phyloP scores from a whole-genome alignment of 305 asterid genomes.

The Fraxinus platypoda region DNA sequence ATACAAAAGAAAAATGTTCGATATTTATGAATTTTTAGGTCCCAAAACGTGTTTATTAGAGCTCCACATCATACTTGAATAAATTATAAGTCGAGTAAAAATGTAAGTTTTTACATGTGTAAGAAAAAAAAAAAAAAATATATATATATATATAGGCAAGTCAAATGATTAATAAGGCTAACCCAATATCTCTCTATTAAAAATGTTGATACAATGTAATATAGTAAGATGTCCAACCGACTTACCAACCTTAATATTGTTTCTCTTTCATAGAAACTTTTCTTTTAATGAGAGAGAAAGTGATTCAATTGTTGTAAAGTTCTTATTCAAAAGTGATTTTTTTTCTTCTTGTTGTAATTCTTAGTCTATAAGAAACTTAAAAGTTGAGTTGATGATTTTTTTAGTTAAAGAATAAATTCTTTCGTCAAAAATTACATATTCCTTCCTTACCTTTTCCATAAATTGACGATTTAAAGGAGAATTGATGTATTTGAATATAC shows the following conservation, averaged over 20 bases:
- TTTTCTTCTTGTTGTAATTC: neutral
- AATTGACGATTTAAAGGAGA: neutral
- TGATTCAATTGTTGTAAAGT: neutral
- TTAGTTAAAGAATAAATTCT: neutral
- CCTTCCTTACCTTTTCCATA: neutral
- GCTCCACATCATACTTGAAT: too few relatives aligned
- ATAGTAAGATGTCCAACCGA: neutral
- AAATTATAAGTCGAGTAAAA: too few relatives aligned
- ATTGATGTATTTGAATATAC: neutral
- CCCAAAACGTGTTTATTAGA: too few relatives aligned
- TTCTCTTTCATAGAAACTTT: neutral
- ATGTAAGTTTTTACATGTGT: too few relatives aligned
- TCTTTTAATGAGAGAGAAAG: neutral
- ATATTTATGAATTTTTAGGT: too few relatives aligned
- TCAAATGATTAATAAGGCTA: neutral
- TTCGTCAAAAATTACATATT: neutral
- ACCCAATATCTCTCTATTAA: neutral
- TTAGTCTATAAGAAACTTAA: constrained; percentile 6
- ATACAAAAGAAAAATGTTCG: neutral
- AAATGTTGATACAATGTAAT: neutral
- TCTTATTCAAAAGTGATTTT: neutral
- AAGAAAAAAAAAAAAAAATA: too few relatives aligned
- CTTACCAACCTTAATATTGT: neutral
- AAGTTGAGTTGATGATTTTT: neutral
- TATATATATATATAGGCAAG: too few relatives aligned